phyloP scores from a whole-genome alignment of 2,329 filamentous ascomycete species.

The Ceratocystis alfenasii region DNA sequence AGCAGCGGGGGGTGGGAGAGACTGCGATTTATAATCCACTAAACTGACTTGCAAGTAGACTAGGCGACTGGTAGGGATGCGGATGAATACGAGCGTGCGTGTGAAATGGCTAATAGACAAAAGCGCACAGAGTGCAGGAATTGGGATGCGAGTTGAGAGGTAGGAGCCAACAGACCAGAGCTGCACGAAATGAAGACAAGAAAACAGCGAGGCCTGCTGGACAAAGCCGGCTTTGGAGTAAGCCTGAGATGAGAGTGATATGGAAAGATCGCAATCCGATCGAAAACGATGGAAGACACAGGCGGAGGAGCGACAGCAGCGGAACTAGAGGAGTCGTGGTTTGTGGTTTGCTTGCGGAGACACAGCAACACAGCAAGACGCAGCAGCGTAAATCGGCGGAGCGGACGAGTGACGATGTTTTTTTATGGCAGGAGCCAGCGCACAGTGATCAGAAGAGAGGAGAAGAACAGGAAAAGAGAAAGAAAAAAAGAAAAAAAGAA shows the following conservation, averaged over 20 bases:
- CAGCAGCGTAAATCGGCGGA: too few species aligned
- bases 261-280: background rate
- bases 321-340: too few species aligned
- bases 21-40: too few species aligned
- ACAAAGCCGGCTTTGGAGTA: background rate
- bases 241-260: background rate
- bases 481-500: constrained; percentile 12
- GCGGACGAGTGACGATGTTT: too few species aligned
- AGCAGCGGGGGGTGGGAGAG: too few species aligned
- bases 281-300: background rate
- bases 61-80: too few species aligned
- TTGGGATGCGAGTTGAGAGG: background rate
- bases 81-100: too few species aligned
- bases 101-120: too few species aligned
- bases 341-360: too few species aligned
- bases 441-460: background rate
- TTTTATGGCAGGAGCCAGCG: background rate
- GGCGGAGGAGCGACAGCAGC: background rate
- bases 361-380: too few species aligned
- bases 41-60: too few species aligned
- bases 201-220: background rate
- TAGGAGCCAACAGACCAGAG: background rate
- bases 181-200: background rate
- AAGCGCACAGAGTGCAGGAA: background rate
- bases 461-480: background rate